A percentile compares a stretch with the other conserved stretches of the same genome.
Evolutionary conservation across 78 protist genomes (phyloP).

Genomic region (Emiliania huxleyi): DNA sequence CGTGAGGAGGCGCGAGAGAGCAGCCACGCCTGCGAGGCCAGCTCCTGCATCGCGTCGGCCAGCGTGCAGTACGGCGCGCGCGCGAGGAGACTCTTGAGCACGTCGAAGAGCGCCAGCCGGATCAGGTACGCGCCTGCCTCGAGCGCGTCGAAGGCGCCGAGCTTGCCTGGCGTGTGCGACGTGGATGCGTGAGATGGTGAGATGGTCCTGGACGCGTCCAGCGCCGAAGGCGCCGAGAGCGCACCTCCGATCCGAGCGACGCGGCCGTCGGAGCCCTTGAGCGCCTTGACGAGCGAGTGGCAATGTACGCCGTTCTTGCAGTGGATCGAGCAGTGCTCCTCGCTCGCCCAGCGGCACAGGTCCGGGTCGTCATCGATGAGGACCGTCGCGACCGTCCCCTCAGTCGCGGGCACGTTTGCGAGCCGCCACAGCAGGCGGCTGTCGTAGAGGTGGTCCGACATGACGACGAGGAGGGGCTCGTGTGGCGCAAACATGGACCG

Average conservation of each 20-base stretch:
- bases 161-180: too few species aligned
- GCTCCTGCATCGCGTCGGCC: neutral
- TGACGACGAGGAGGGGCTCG: neutral
- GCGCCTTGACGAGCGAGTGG: neutral
- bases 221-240: too few species aligned
- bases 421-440: neutral
- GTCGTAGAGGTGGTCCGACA: neutral
- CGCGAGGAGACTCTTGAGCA: neutral
- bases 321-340: neutral
- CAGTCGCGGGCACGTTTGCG: too few species aligned
- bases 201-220: too few species aligned
- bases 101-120: neutral
- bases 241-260: neutral
- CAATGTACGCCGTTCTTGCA: conserved; percentile 22
- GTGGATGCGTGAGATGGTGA: too few species aligned
- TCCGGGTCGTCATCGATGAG: neutral
- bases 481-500: neutral
- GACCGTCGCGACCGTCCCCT: neutral
- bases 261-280: neutral
- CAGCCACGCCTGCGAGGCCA: too few species aligned
- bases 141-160: neutral
- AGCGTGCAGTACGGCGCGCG: neutral
- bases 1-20: too few species aligned
- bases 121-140: conserved; percentile 5
- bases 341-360: neutral